These are phyloP conservation scores for Streptanthus diversifolius DNA, from an alignment of 345 rosid genomes.

Conservation along the genomic window DNA sequence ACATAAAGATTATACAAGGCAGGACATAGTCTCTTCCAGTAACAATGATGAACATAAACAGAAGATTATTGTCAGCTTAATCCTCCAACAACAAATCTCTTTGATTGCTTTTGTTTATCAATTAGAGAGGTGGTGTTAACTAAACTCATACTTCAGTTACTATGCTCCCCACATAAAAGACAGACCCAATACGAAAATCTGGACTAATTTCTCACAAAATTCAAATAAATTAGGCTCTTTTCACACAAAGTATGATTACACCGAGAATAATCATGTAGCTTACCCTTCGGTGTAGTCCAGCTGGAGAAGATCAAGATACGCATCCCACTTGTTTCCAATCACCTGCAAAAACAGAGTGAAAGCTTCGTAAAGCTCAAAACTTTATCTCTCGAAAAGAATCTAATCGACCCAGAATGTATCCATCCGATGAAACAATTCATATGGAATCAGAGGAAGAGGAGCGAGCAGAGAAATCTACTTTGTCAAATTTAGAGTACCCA, in stretches of 20 bases:
- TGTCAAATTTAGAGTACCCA: neutral
- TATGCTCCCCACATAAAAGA: neutral
- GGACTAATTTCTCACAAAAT: neutral
- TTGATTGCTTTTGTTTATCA: neutral
- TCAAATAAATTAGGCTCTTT: neutral
- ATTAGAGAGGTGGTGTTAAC: neutral
- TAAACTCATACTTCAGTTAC: neutral
- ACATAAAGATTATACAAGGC: neutral
- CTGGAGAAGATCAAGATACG: conserved; percentile 40
- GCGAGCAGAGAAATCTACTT: neutral
- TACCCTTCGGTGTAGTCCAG: conserved; percentile 40
- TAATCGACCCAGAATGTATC: neutral
- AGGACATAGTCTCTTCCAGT: neutral
- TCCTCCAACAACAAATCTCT: neutral
- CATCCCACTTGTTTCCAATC: conserved; percentile 41
- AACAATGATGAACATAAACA: neutral
- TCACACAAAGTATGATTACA: neutral
- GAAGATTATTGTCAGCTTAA: neutral
- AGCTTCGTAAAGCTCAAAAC: conserved; percentile 7
- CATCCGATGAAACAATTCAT: neutral
- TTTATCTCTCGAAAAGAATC: neutral
- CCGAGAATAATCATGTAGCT: neutral
- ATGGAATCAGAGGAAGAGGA: neutral
- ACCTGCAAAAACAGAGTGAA: conserved; percentile 23
- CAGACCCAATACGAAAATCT: neutral